Evolutionary conservation across 1,284 basidiomycete species (phyloP), one percentile per base, ranked within the genome.

Genomic region (Malassezia psittaci): DNA sequence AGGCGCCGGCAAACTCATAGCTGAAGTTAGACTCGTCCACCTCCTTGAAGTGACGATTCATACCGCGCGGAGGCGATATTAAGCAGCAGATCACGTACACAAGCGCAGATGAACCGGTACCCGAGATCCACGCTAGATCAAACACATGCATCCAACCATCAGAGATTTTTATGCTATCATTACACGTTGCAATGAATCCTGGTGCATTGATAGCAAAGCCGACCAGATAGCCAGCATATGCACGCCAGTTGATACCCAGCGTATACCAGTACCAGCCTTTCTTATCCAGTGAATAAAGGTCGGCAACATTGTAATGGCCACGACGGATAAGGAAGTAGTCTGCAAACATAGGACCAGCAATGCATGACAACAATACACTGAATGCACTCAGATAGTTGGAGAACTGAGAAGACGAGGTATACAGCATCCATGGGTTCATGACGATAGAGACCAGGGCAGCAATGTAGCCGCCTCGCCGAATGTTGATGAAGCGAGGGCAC

Each of bases 141-240:
- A 45, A 52, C 2, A 52, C 51, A 36, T 52, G 51, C 11, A 36
- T 45, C 34, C 33, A 46, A 3, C 51, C 51, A 36, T 24, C 36
- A 1, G 51, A 39, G 4, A 52, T 44, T 19, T 13, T n/a, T 5
- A 52, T 36, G 5, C n/a, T 38, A 11, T 33, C 15, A 34, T 46
- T 52, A 16, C 38, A 29, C 5, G 43, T 46, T 15, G 21, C 16
- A 6, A 52, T 39, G 33, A 68, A 85, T 83, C 78, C 87, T 21
- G 87, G 83, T 9, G 87, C 83, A 68, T 88, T 89, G 76, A 88
- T 85, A 18, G 85, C 78, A 61, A 90, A 86, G 16, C 88, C 87
- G 15, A 83, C 74, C 50, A 86, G 78, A 73, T 88, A 85, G 1
- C 83, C 83, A 0, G 79, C 79, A 58, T 85, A 86, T 2, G 85